Conservation (phyloP, 2,329 filamentous ascomycete genomes). For the Talaromyces sp. region DNA sequence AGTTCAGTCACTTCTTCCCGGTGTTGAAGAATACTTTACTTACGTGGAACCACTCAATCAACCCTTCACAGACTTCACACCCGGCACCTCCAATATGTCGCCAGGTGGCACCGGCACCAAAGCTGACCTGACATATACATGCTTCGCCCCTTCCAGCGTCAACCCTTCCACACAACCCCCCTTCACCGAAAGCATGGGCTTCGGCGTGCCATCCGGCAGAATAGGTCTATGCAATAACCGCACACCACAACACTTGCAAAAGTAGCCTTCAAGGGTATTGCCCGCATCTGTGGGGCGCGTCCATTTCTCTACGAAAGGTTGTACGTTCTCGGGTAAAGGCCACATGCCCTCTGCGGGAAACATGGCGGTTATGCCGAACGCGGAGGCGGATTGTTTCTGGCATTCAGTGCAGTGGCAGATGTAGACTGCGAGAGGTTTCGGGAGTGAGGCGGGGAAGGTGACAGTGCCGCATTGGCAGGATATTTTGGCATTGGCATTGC, state of each 20-base stretch:
- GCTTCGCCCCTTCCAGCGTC: background rate
- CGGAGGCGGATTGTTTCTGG: conserved; percentile 62
- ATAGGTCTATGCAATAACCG: background rate
- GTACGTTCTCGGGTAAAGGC: background rate
- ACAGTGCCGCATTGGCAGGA: conserved; percentile 65
- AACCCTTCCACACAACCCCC: background rate
- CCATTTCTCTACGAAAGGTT: background rate
- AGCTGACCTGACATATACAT: conserved; percentile 1
- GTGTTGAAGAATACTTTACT: background rate
- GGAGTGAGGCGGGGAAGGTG: conserved; percentile 59
- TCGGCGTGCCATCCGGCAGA: background rate
- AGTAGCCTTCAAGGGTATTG: background rate
- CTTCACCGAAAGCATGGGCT: background rate
- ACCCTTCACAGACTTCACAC: background rate
- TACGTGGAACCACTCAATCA: background rate
- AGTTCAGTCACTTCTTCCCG: background rate
- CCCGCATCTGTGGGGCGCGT: background rate
- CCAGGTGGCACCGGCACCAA: background rate
- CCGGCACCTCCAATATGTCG: background rate
- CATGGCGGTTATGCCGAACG: conserved; percentile 6
- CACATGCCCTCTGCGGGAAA: conserved; percentile 7
- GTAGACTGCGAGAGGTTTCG: conserved; percentile 62
- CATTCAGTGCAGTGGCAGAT: conserved; percentile 70
- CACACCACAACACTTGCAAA: background rate
- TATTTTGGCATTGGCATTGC: conserved; percentile 35